Base-by-base conservation (phyloP, 441 rosid genomes). In the Geranium incanum region DNA sequence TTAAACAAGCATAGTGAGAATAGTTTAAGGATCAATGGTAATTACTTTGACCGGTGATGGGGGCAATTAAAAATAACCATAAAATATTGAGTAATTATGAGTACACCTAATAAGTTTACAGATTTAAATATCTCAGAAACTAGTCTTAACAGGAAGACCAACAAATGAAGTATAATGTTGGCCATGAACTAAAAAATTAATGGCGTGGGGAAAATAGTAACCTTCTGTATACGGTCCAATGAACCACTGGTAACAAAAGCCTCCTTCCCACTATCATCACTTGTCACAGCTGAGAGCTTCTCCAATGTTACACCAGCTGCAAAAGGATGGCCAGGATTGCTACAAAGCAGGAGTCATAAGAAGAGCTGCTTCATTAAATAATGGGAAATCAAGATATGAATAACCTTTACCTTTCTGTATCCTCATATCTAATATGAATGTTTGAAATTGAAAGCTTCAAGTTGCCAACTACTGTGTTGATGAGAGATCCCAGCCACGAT, bases 401-500 rank as follows among this genome's bases (percentile, higher is more conserved):
- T 9, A 60, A 38, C 67, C 63, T 68, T 76, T 80, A 89, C 99
- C 99, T 95, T 85, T 95, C 98, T 75, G 84, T 83, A 78, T 95
- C 99, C 81, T 95, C 99, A 69, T 95, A 95, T 91, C 99, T 86
- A 69, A 95, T 86, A 79, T 95, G 99, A 75, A 95, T 93, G 82
- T 93, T 91, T 80, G 99, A 88, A 78, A 95, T 89, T 68, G 98
- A 95, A 78, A 95, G 94, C 86, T 91, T 95, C 84, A 95, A 79
- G 83, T 95, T 95, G 80, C 99, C 99, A 77, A 95, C 85, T 76
- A 93, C 84, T 41, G 97, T 95, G 82, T 87, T 89, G 85, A 95
- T 80, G 77, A 93, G 85, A 67, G 99, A 95, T 75, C 98, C 99
- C 83, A 93, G 70, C 98, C 97, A 95, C 38, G 99, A 88, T 77